Conservation (phyloP, 768 basidiomycete species). For the Macrocybe gigantea region DNA sequence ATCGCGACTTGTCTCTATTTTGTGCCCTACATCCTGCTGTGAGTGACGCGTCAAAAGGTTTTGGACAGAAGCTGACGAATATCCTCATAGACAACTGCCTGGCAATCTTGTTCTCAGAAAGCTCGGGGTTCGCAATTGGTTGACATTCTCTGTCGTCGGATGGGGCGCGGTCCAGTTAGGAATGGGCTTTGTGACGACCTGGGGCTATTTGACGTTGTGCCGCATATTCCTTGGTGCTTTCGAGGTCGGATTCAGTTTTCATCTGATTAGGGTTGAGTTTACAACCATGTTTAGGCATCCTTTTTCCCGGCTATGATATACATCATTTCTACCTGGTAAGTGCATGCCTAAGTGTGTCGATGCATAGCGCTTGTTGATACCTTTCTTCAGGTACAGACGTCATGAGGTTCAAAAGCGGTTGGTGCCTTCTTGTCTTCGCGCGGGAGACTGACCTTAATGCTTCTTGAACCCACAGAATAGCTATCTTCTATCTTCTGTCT, state of each 20-base stretch:
- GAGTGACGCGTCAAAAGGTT: constrained; percentile 7
- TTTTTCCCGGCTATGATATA: constrained; percentile 42
- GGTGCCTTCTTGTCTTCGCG: neutral
- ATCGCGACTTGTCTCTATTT: constrained; percentile 39
- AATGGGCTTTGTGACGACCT: constrained; percentile 39
- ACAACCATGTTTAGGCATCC: constrained; percentile 24
- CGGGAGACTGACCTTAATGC: neutral
- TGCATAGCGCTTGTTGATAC: too few species aligned
- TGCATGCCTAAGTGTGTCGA: too few species aligned
- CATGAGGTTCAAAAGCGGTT: constrained; percentile 42
- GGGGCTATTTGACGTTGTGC: constrained; percentile 33
- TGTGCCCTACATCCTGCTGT: constrained; percentile 40
- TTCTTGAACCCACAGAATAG: constrained; percentile 19
- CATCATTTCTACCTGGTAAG: constrained; percentile 40
- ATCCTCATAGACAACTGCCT: constrained; percentile 33
- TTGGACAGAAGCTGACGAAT: constrained; percentile 1
- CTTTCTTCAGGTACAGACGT: constrained; percentile 34
- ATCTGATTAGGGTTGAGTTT: neutral
- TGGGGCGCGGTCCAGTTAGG: constrained; percentile 40
- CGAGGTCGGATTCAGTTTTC: constrained; percentile 24
- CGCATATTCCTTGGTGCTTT: constrained; percentile 39
- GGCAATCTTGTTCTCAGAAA: constrained; percentile 37
- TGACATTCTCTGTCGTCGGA: constrained; percentile 32
- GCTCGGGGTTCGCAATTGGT: constrained; percentile 38
- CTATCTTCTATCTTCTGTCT: constrained; percentile 34